These are phyloP conservation scores for Datisca glomerata DNA, from an alignment of 306 rosid species.

Conservation along the genomic window DNA sequence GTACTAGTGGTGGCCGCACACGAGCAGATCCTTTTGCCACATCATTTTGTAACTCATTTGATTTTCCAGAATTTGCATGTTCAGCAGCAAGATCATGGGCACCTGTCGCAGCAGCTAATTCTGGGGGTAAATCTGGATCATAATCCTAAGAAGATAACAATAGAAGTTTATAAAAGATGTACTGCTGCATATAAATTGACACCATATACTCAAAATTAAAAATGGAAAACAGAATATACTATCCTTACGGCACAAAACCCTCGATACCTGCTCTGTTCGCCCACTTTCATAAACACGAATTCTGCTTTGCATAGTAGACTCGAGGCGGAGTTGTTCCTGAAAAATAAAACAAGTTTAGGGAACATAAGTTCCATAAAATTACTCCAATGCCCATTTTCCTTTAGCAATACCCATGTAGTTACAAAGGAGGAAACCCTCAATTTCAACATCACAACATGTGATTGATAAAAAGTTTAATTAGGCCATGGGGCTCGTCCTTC, in stretches of 20 bases:
- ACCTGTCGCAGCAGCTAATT: constrained; percentile 92
- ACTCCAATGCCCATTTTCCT: too few relatives aligned
- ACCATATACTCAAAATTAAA: not conserved
- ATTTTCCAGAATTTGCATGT: constrained; percentile 41
- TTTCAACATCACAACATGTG: too few relatives aligned
- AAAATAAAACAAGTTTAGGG: too few relatives aligned
- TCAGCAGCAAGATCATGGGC: constrained; percentile 48
- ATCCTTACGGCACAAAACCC: constrained; percentile 10
- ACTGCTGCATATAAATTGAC: not conserved
- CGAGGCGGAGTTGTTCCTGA: constrained; percentile 95
- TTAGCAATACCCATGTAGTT: too few relatives aligned
- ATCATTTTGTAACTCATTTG: constrained; percentile 54
- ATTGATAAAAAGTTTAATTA: too few relatives aligned
- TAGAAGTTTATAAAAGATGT: not conserved
- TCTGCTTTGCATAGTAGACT: constrained; percentile 98
- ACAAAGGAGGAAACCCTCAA: too few relatives aligned
- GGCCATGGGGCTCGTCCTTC: too few relatives aligned
- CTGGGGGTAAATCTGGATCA: constrained; percentile 99
- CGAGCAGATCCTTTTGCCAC: constrained; percentile 50
- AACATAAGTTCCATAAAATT: too few relatives aligned
- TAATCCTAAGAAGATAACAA: constrained; percentile 50
- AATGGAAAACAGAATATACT: constrained; percentile 2
- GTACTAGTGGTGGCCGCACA: constrained; percentile 69
- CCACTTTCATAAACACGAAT: constrained; percentile 97
- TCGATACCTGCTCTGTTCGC: constrained; percentile 76